Conservation (phyloP, 805 yeast species). For the Yamadazyma ubonensis region DNA sequence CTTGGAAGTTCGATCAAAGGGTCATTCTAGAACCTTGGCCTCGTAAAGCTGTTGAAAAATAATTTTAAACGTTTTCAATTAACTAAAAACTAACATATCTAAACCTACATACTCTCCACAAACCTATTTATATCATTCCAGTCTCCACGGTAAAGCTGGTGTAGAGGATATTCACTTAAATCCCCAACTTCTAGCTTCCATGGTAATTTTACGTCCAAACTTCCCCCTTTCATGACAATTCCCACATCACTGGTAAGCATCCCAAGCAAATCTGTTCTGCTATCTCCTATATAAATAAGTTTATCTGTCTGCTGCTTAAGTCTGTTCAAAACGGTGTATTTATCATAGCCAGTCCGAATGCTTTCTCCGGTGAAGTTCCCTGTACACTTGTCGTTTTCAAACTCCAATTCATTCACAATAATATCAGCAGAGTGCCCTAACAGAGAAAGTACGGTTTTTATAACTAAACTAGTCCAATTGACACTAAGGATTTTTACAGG, state of each 20-base stretch:
- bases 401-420: conserved; percentile 52
- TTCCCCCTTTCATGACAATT: conserved; percentile 40
- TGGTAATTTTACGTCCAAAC: conserved; percentile 24
- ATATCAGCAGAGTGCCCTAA: conserved; percentile 18
- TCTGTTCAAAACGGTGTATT: conserved; percentile 25
- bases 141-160: conserved; percentile 5
- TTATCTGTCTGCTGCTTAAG: conserved; percentile 13
- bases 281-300: conserved; percentile 58
- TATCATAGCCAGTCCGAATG: conserved; percentile 57
- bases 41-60: too few species aligned
- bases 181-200: conserved; percentile 12
- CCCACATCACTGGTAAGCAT: conserved; percentile 49
- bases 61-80: too few species aligned
- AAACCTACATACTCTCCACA: too few species aligned
- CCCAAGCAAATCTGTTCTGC: conserved; percentile 56
- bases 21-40: too few species aligned
- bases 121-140: conserved; percentile 6
- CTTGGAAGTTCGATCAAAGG: too few species aligned
- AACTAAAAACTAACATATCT: too few species aligned
- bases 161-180: not conserved
- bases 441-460: conserved; percentile 26
- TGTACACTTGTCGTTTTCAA: conserved; percentile 22
- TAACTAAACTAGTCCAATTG: conserved; percentile 58
- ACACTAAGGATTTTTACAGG: conserved; percentile 53
- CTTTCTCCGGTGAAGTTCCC: conserved; percentile 25